phyloP scores from a whole-genome alignment of 306 rosid species.

The Cicer arietinum region DNA sequence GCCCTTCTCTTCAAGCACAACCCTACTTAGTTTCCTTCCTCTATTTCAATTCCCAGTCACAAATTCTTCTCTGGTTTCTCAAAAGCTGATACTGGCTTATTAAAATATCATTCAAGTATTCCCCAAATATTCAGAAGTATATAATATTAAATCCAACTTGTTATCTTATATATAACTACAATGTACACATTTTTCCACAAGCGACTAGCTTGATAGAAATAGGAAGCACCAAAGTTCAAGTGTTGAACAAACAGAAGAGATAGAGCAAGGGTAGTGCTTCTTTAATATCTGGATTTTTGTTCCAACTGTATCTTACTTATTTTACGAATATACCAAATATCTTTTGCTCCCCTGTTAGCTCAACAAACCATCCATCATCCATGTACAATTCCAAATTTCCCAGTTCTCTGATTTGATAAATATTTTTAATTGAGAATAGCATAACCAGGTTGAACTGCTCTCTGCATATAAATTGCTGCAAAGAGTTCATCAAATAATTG shows the following conservation, averaged over 20 bases:
- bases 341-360: conserved; percentile 18
- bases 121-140: neutral
- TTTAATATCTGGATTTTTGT: conserved; percentile 28
- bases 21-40: conserved; percentile 16
- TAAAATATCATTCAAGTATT: neutral
- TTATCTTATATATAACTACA: conserved; percentile 6
- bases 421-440: conserved; percentile 30
- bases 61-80: conserved; percentile 24
- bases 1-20: conserved; percentile 27
- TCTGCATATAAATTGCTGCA: conserved; percentile 31
- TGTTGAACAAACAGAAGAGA: conserved; percentile 14
- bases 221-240: neutral
- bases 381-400: conserved; percentile 35
- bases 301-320: conserved; percentile 28
- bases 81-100: conserved; percentile 17
- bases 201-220: conserved; percentile 20
- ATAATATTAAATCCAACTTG: no score
- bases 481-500: conserved; percentile 31
- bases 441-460: conserved; percentile 37
- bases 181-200: conserved; percentile 4
- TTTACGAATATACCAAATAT: conserved; percentile 15
- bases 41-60: conserved; percentile 26
- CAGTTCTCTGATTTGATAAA: conserved; percentile 32
- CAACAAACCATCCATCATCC: conserved; percentile 14
- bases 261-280: conserved; percentile 3